A percentile compares a stretch with the other conserved stretches of the same genome.
phyloP scores from a whole-genome alignment of 2,329 filamentous ascomycete genomes.

The Xylaria sp. region DNA sequence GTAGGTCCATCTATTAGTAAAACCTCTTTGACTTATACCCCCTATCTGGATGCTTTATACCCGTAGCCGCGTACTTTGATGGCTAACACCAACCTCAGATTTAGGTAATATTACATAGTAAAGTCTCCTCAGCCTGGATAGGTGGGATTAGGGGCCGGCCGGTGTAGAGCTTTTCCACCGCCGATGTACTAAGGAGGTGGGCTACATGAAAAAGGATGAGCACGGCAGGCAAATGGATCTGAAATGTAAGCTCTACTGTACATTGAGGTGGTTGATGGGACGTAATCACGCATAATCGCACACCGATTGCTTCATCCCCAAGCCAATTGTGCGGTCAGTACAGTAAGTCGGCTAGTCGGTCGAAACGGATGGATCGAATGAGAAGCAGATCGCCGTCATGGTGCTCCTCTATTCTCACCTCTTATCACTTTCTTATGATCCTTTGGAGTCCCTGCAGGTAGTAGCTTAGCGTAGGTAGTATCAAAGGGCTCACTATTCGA shows the following conservation, averaged over 20 bases:
- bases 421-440: neutral
- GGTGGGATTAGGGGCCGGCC: neutral
- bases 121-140: too few species aligned
- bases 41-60: too few species aligned
- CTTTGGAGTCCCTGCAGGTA: neutral
- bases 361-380: constrained; percentile 17
- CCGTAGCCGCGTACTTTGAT: too few species aligned
- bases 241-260: constrained; percentile 4
- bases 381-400: constrained; percentile 26
- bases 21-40: too few species aligned
- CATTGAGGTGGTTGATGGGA: neutral
- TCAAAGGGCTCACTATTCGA: neutral
- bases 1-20: too few species aligned
- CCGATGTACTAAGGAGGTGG: neutral
- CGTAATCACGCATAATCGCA: constrained; percentile 37
- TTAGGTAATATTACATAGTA: too few species aligned
- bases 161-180: neutral
- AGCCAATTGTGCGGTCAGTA: constrained; percentile 27
- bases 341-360: constrained; percentile 36
- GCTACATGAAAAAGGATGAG: neutral
- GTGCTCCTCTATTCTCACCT: constrained; percentile 8
- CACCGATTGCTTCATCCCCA: constrained; percentile 33
- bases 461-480: neutral
- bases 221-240: constrained; percentile 12
- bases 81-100: too few species aligned